Evolutionary conservation across 1,139 yeast species (phyloP).

Genomic region (Starmera stellimalicola): DNA sequence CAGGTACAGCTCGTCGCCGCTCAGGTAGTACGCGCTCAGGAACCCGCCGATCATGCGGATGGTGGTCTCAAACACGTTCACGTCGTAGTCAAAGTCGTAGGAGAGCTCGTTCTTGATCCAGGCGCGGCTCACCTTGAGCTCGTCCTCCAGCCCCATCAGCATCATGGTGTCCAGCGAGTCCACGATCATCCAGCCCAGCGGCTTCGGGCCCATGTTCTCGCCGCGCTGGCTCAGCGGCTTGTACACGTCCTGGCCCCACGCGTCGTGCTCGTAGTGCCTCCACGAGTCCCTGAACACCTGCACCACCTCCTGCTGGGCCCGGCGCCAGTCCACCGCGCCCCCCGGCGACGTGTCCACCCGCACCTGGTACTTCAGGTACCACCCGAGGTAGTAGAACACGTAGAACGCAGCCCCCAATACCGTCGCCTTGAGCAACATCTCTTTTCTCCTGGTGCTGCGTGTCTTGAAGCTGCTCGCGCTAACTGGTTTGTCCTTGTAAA

Average conservation of each 20-base stretch:
- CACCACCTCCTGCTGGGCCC: slow-evolving; percentile 46
- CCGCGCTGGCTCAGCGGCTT: slow-evolving; percentile 52
- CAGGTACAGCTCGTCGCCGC: slow-evolving; percentile 61
- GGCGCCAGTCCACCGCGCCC: slow-evolving; percentile 23
- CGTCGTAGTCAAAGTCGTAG: slow-evolving; percentile 62
- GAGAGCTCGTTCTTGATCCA: slow-evolving; percentile 62
- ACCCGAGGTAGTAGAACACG: slow-evolving; percentile 24
- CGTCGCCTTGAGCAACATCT: slow-evolving; percentile 37
- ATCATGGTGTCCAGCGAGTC: slow-evolving; percentile 81
- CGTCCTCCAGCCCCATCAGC: slow-evolving; percentile 68
- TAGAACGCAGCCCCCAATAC: slow-evolving; percentile 32
- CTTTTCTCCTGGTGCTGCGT: slow-evolving; percentile 5
- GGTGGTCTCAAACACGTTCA: slow-evolving; percentile 86
- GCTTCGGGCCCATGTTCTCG: slow-evolving; percentile 72
- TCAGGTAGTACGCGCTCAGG: slow-evolving; percentile 68
- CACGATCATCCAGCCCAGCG: slow-evolving; percentile 93
- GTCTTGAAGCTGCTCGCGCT: slow-evolving; percentile 2
- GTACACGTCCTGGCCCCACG: slow-evolving; percentile 77
- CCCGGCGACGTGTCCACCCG: slow-evolving; percentile 1
- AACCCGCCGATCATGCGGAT: slow-evolving; percentile 92
- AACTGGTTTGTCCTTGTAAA: slow-evolving; percentile 32
- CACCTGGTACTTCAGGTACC: slow-evolving; percentile 10
- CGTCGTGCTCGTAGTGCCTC: slow-evolving; percentile 67
- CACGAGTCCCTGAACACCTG: slow-evolving; percentile 68
- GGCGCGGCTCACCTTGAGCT: slow-evolving; percentile 51